Base-by-base conservation (phyloP, 2,329 filamentous ascomycete species). In the Talaromyces marneffei region DNA sequence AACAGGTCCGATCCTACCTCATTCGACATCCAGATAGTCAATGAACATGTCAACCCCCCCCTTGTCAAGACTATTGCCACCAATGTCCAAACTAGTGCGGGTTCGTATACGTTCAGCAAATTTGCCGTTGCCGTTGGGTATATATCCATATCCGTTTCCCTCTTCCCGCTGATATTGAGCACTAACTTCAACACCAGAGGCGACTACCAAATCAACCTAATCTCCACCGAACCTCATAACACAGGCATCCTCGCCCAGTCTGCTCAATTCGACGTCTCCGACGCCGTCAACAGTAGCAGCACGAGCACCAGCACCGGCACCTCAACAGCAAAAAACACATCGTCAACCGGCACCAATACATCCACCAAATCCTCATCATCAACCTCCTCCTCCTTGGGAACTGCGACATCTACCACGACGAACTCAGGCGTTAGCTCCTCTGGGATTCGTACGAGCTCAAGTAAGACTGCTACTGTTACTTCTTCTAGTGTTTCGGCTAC, bases 171-270 rank as follows among this genome's bases (percentile, higher is more conserved):
- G 16, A 27, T 39, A 10, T 9, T 9, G 20, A 3, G 27, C 16
- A 25, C 40, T 48, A 44, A 57, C 40, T 8, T 50, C 50, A 29
- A 55, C n/a, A 53, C 42, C 5, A 74, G 74, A 53, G 53, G 65
- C 18, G 74, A 71, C 54, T 79, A 78, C 67, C 76, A 77, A 62
- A 70, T 79, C 71, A 78, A 79, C 67, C 69, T 78, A 61, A 56
- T 75, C 59, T 73, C 75, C 55, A 70, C 71, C 61, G 59, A 62
- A 2, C 59, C 61, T 16, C 62, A 65, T 29, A 75, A 75, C 66
- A 70, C 59, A 37, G 77, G 77, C 39, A 78, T 79, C 62, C 67
- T 79, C 33, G 75, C 76, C 27, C 77, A 79, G 68, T 77, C 74
- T 18, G 65, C 69, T 35, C 69, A 73, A 54, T 74, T 74, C 65